Evolutionary conservation across 116 monocot species (phyloP).

Genomic region (Phalaenopsis hybrid): DNA sequence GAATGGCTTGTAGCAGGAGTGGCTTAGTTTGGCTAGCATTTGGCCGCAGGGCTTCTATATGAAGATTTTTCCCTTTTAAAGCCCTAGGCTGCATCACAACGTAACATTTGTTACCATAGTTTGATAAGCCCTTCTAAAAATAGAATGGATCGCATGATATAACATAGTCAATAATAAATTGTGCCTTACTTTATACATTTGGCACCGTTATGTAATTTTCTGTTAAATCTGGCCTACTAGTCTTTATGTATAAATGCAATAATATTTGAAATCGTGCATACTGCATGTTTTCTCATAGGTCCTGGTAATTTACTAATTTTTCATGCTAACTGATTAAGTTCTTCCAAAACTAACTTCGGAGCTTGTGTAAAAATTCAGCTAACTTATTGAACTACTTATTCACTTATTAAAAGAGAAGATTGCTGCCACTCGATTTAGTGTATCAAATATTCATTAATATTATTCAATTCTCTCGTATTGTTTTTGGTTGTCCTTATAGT

Average conservation of each 20-base stretch:
- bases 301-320: background rate
- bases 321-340: background rate
- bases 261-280: background rate
- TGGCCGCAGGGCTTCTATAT: no score
- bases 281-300: background rate
- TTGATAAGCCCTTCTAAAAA: background rate
- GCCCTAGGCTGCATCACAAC: no score
- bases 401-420: background rate
- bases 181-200: background rate
- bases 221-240: background rate
- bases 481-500: background rate
- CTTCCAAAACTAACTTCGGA: background rate
- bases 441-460: background rate
- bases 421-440: background rate
- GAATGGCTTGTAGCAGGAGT: no score
- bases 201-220: background rate
- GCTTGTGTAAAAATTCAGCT: background rate
- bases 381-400: background rate
- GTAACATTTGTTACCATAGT: no score
- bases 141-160: background rate
- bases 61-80: no score
- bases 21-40: no score
- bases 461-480: background rate
- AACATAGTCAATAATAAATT: background rate
- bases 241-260: background rate